Evolutionary conservation across 139 green algal species (phyloP), one percentile per base, ranked within the genome.

Genomic region (Tetradesmus lagerheimii): DNA sequence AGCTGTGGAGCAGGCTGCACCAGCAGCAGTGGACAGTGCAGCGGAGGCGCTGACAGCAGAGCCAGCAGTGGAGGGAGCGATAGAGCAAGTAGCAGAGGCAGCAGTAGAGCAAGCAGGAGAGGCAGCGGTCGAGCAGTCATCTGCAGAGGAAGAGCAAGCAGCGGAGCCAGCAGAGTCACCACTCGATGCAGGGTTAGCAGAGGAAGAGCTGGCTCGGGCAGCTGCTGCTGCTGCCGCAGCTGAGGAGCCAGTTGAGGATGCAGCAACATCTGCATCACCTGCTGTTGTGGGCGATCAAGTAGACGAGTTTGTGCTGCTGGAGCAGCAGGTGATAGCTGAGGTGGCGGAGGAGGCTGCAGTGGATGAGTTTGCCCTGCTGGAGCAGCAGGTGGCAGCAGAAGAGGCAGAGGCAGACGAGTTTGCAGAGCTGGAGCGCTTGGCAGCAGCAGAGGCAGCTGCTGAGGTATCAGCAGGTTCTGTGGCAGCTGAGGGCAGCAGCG

Each of bases 391-490:
- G 35, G 77, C 38, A 29, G 77, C 77, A 83, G 37, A 34, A 18
- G 77, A 83, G 38, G 77, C 77, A 57, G 77, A 83, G 77, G 77
- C 77, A 20, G 38, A n/a, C 57, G 38, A 31, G 77, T n/a, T 34
- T 83, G 77, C 77, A 34, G 74, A 38, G 77, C 38, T 83, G 38
- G 37, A 47, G 38, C 77, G 25, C 38, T 11, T 50, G 38, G 37
- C 76, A n/a, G 34, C 76, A 43, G 76, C 76, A 31, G 76, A n/a
- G 76, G 76, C 76, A 34, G 34, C 76, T 43, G 76, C 34, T 29
- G 34, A 41, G 76, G 76, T 14, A 12, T 80, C 74, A 27, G 34
- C 74, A 80, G 57, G 23, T 71, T 20, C 57, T 71, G 57, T 71
- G 23, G 57, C 57, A 71, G 57, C 57, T 71, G 57, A 71, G 57